phyloP scores from a whole-genome alignment of 257 asterid genomes.

The Solanum megistacrolobum region DNA sequence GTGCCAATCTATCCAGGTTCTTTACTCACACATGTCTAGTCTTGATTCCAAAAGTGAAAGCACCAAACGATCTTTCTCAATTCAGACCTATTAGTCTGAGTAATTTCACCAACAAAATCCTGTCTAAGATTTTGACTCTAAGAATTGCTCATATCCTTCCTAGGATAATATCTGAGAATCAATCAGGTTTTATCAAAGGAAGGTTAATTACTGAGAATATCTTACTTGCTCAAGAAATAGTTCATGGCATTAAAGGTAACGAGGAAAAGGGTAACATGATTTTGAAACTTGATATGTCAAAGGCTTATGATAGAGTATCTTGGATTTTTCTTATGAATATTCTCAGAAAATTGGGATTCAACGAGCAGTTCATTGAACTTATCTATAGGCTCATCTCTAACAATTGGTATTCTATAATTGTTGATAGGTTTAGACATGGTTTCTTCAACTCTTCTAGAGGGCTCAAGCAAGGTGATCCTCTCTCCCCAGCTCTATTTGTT shows the following conservation, averaged over 20 bases:
- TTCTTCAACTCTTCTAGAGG: background rate
- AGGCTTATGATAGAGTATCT: background rate
- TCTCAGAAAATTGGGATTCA: background rate
- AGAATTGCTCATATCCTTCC: background rate
- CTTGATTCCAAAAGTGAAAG: background rate
- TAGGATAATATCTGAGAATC: background rate
- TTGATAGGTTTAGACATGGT: background rate
- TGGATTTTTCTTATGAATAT: background rate
- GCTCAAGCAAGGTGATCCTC: background rate
- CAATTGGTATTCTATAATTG: background rate
- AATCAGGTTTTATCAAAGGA: too few species aligned
- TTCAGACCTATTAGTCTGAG: background rate
- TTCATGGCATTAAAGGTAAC: background rate
- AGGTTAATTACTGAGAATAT: background rate
- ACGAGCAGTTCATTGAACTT: background rate
- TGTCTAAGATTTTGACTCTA: background rate
- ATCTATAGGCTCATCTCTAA: background rate
- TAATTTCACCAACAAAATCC: background rate
- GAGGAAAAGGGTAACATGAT: background rate
- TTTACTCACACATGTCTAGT: background rate
- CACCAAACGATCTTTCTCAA: background rate
- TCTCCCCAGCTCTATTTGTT: background rate
- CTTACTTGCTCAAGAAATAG: background rate
- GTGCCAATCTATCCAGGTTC: background rate
- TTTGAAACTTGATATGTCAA: background rate